Conservation (phyloP, 108 stramenopile genomes). For the Seminavis robusta region DNA sequence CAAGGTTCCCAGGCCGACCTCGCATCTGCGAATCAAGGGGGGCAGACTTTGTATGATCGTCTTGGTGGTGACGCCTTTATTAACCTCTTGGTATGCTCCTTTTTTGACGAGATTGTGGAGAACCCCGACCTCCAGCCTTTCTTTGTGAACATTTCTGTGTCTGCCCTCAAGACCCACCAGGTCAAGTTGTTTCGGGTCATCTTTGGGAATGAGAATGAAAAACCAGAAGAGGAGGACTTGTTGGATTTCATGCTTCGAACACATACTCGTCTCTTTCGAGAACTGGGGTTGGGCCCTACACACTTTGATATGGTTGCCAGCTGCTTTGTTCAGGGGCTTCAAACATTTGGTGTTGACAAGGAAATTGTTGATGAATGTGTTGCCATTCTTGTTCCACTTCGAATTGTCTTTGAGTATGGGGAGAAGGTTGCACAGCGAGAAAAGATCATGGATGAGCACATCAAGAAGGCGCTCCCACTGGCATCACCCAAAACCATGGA, state of each 20-base stretch:
- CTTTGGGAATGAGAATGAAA: constrained; percentile 2
- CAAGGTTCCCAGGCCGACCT: too few relatives aligned
- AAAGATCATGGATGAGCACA: too few relatives aligned
- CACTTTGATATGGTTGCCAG: constrained; percentile 22
- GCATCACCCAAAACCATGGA: too few relatives aligned
- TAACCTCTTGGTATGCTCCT: constrained; percentile 1
- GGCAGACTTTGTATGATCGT: constrained; percentile 8
- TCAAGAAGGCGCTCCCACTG: too few relatives aligned
- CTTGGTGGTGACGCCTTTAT: constrained; percentile 9
- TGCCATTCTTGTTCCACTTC: constrained; percentile 19
- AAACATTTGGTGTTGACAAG: constrained; percentile 1
- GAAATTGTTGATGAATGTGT: constrained; percentile 19
- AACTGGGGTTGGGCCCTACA: constrained; percentile 10
- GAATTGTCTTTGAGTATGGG: constrained; percentile 27
- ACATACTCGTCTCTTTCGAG: constrained; percentile 7
- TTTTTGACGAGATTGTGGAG: constrained; percentile 7
- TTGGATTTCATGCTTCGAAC: too few relatives aligned
- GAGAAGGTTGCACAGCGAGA: too few relatives aligned
- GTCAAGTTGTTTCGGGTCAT: constrained; percentile 9
- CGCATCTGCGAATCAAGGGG: too few relatives aligned
- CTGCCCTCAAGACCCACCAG: constrained; percentile 12
- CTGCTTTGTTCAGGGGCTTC: constrained; percentile 7
- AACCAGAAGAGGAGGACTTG: too few relatives aligned
- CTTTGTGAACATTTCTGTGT: constrained; percentile 8
- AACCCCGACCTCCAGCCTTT: constrained; percentile 7